These are phyloP conservation scores for Rosa persica DNA, from an alignment of 306 rosid species.

Conservation along the genomic window DNA sequence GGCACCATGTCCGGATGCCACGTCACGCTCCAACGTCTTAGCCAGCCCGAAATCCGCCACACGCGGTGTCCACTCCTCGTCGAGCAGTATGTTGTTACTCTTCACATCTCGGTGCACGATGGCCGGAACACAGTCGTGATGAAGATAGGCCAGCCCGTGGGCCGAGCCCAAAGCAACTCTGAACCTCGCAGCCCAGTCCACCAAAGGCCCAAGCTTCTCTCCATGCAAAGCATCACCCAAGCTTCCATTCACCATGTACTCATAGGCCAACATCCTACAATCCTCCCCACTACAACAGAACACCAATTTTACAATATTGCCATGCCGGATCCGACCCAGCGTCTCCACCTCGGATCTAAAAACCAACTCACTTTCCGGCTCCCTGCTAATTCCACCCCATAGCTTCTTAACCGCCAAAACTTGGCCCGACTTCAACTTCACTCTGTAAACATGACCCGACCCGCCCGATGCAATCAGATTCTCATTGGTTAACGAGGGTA, in stretches of 20 bases:
- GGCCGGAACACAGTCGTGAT: conserved; percentile 69
- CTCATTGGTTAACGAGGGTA: conserved; percentile 37
- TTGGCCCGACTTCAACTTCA: conserved; percentile 57
- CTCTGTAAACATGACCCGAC: conserved; percentile 65
- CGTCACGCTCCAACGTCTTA: conserved; percentile 46
- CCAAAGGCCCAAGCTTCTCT: conserved; percentile 31
- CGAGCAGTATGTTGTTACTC: conserved; percentile 83
- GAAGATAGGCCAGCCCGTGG: conserved; percentile 70
- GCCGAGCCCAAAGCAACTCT: conserved; percentile 65
- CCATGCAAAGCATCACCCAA: conserved; percentile 69
- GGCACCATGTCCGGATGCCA: conserved; percentile 13
- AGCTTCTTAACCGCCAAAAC: conserved; percentile 72
- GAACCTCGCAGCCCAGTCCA: conserved; percentile 55
- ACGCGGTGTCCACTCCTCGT: conserved; percentile 53
- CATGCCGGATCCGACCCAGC: conserved; percentile 71
- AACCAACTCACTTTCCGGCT: conserved; percentile 38
- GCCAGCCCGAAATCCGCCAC: conserved; percentile 89
- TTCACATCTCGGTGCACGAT: conserved; percentile 84
- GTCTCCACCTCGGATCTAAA: conserved; percentile 75
- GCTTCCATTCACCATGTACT: conserved; percentile 80
- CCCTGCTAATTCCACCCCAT: conserved; percentile 38
- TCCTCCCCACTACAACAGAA: conserved; percentile 64
- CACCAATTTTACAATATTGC: conserved; percentile 68
- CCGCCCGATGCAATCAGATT: conserved; percentile 70
- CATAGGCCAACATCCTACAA: conserved; percentile 57